A percentile compares a stretch with the other conserved stretches of the same genome.
These are phyloP conservation scores for Macrolepiota albuminosa DNA, from an alignment of 768 basidiomycete genomes.

Conservation along the genomic window DNA sequence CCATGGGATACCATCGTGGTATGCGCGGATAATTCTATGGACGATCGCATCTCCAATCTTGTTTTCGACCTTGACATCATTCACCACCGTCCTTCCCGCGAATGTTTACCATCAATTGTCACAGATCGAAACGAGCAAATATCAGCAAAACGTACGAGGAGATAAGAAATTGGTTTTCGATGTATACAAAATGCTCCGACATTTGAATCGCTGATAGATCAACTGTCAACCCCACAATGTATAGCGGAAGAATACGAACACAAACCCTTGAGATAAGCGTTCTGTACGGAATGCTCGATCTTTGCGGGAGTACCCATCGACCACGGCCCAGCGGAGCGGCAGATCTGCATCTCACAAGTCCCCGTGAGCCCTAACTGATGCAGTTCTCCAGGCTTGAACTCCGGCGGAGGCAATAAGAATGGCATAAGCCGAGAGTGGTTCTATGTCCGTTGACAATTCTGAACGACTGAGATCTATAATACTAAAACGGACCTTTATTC, in stretches of 20 bases:
- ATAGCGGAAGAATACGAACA: not conserved
- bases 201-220: slow-evolving; percentile 71
- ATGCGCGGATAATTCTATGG: slow-evolving; percentile 83
- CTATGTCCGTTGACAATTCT: slow-evolving; percentile 32
- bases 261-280: slow-evolving; percentile 86
- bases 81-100: slow-evolving; percentile 64
- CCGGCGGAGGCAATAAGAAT: slow-evolving; percentile 88
- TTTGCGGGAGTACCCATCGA: slow-evolving; percentile 85
- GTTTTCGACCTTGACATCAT: slow-evolving; percentile 86
- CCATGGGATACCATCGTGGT: slow-evolving; percentile 79
- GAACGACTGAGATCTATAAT: slow-evolving; percentile 8
- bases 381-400: slow-evolving; percentile 82
- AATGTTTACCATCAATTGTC: slow-evolving; percentile 7
- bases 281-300: slow-evolving; percentile 90
- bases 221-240: not conserved
- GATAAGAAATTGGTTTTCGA: slow-evolving; percentile 94
- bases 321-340: slow-evolving; percentile 94
- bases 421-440: slow-evolving; percentile 93
- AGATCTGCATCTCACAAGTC: slow-evolving; percentile 96
- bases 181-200: slow-evolving; percentile 97
- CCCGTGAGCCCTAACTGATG: slow-evolving; percentile 80
- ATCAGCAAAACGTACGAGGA: slow-evolving; percentile 57
- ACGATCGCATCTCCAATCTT: slow-evolving; percentile 93
- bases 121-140: not conserved
- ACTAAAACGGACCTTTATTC: slow-evolving; percentile 70